phyloP scores from a whole-genome alignment of 441 rosid genomes.

The Erysimum pusillum region DNA sequence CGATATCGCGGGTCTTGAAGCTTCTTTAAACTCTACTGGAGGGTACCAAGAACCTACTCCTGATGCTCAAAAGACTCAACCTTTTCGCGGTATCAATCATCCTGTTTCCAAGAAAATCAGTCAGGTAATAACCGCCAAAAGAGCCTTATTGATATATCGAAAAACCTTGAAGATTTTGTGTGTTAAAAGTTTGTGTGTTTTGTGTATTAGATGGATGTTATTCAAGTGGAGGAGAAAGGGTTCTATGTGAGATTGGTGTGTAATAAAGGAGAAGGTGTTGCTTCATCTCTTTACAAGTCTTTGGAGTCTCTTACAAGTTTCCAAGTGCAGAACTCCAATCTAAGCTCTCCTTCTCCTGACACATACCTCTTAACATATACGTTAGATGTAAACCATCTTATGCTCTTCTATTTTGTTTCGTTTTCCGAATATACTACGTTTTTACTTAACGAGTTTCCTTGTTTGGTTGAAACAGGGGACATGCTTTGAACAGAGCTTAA shows the following conservation, averaged over 20 bases:
- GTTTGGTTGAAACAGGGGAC: constrained; percentile 55
- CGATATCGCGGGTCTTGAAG: constrained; percentile 72
- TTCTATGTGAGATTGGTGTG: constrained; percentile 70
- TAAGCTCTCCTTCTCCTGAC: constrained; percentile 61
- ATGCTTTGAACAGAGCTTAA: constrained; percentile 58
- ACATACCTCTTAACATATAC: constrained; percentile 64
- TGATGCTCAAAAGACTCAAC: constrained; percentile 44
- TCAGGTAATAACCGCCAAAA: constrained; percentile 50
- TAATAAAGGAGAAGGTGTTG: constrained; percentile 66
- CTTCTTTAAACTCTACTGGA: constrained; percentile 55
- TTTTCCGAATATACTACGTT: background rate
- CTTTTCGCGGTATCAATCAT: constrained; percentile 24
- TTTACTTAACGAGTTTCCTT: constrained; percentile 14
- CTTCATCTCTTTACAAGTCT: constrained; percentile 69
- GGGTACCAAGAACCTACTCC: constrained; percentile 45
- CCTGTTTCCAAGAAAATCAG: constrained; percentile 57
- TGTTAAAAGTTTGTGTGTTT: background rate
- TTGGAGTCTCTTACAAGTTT: constrained; percentile 76
- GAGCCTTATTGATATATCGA: background rate
- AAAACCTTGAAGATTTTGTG: background rate
- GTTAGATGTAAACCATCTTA: constrained; percentile 56
- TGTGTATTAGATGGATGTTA: constrained; percentile 64
- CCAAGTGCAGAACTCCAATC: constrained; percentile 70
- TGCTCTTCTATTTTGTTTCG: background rate
- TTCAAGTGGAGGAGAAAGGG: constrained; percentile 79